These are phyloP conservation scores for Schizophyllum commune DNA, from an alignment of 1,284 basidiomycete genomes.

Conservation along the genomic window DNA sequence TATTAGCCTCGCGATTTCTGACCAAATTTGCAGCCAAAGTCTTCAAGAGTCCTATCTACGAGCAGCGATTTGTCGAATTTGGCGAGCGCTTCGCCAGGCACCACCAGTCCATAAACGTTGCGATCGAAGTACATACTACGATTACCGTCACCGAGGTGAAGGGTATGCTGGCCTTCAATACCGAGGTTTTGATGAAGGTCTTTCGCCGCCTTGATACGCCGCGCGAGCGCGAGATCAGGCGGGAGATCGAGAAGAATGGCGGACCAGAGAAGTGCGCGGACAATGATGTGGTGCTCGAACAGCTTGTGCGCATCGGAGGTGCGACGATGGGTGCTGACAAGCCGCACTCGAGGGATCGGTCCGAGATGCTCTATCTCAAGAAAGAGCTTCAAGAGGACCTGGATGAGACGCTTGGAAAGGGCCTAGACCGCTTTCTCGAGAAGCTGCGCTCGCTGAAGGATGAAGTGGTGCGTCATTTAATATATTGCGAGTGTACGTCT, in stretches of 20 bases:
- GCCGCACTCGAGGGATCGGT: too few species aligned
- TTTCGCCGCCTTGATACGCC: conserved; percentile 21
- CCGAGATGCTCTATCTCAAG: background rate
- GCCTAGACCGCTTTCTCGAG: too few species aligned
- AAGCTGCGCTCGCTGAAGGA: too few species aligned
- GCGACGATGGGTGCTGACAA: too few species aligned
- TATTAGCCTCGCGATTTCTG: background rate
- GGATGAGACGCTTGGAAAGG: too few species aligned
- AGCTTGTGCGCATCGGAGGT: conserved; percentile 10
- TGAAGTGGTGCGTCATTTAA: too few species aligned
- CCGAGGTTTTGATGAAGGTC: conserved; percentile 12
- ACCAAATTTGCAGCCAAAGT: conserved; percentile 23
- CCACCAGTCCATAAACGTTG: conserved; percentile 23
- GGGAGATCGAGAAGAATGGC: conserved; percentile 20
- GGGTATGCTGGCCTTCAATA: conserved; percentile 20
- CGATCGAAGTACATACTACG: conserved; percentile 26
- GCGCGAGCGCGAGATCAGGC: conserved; percentile 21
- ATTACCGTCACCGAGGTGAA: conserved; percentile 25
- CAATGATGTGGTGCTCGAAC: conserved; percentile 14
- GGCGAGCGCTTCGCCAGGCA: conserved; percentile 24
- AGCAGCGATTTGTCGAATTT: conserved; percentile 25
- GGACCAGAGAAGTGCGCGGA: conserved; percentile 19
- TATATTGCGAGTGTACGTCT: too few species aligned
- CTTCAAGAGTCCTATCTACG: conserved; percentile 29
- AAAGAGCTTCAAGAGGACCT: conserved; percentile 5